Evolutionary conservation across 2,329 filamentous ascomycete species (phyloP).

Genomic region (Oidium heveae): DNA sequence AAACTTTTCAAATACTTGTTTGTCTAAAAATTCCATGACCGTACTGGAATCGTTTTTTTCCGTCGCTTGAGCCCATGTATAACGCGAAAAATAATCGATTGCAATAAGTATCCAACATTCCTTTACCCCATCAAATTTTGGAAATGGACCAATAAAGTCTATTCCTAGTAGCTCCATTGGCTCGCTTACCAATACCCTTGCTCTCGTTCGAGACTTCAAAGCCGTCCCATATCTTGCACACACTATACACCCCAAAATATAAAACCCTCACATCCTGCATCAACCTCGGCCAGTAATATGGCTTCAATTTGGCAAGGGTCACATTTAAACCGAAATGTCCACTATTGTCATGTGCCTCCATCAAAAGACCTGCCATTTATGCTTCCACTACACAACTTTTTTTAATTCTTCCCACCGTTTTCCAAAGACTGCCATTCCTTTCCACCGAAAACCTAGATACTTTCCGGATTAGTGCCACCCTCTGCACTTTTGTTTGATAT

Average conservation of each 20-base stretch:
- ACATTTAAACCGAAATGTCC: neutral
- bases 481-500: neutral
- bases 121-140: neutral
- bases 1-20: too few relatives aligned
- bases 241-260: neutral
- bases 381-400: neutral
- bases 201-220: neutral
- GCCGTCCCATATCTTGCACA: neutral
- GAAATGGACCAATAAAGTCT: neutral
- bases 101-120: neutral
- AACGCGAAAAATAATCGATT: slow-evolving; percentile 1
- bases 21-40: too few relatives aligned
- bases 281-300: neutral
- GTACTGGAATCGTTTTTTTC: too few relatives aligned
- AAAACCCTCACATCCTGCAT: neutral
- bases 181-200: neutral
- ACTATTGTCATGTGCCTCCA: neutral
- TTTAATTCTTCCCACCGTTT: neutral
- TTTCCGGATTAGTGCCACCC: neutral
- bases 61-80: slow-evolving; percentile 1
- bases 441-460: neutral
- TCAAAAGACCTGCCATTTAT: neutral
- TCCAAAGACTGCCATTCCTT: neutral
- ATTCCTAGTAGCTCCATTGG: neutral
- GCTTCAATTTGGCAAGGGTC: neutral